Base-by-base conservation (phyloP, 2,329 filamentous ascomycete genomes). In the Diplodia intermedia region DNA sequence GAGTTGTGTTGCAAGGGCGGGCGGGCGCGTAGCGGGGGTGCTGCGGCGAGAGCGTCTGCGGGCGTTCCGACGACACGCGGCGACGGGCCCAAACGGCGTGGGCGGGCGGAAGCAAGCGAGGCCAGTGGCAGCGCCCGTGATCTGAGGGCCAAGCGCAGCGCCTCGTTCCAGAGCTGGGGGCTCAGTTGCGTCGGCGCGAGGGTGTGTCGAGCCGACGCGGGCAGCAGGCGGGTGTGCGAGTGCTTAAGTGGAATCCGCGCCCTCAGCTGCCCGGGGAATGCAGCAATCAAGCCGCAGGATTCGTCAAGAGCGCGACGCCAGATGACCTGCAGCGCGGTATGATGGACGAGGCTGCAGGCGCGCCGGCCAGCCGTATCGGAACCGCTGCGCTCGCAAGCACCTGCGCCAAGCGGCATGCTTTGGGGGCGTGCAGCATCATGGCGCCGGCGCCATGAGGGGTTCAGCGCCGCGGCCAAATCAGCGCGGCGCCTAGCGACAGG, bases 241-340 rank as follows among this genome's bases (percentile, higher is more conserved):
- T 63, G 60, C 60, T 63, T 63, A 63, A 63, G 60, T 63, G 57
- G 57, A 62, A 62, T 62, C 57, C 57, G 57, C 57, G 29, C 43
- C 40, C 60, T 63, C 60, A 63, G 60, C 60, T 63, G 60, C 60
- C 60, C 47, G 60, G 60, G 60, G 60, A 63, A 63, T 63, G 60
- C 60, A 62, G 40, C 57, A 36, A 29, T 12, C 40, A 50, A 14
- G 57, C 57, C 43, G 57, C 57, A 63, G 60, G 60, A 63, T 63
- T 63, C 60, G 60, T 63, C 60, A 63, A 63, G 60, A 52, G 23
- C 43, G 60, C 60, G 60, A 63, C 60, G 60, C 60, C 60, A 63
- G 60, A 63, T 63, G 60, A 63, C 60, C 60, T 63, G 60, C 60
- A 63, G 60, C 43, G 60, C 60, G 60, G 60, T 52, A 62, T 62